Conservation (phyloP, 345 rosid genomes). For the Acer saccharum region DNA sequence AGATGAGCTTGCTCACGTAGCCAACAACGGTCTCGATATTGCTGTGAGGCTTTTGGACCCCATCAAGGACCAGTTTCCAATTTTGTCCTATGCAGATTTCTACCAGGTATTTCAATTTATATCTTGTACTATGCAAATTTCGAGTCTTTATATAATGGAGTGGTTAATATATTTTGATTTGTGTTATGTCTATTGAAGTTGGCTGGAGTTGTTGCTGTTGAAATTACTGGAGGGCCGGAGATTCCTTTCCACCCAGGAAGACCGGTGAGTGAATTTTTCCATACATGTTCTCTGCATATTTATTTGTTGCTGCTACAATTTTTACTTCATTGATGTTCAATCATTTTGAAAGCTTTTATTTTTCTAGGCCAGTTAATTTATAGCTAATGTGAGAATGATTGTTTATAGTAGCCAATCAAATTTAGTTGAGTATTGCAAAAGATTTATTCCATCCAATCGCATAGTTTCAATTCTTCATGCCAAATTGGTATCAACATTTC, state of each 20-base stretch:
- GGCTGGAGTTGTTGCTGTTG: conserved; percentile 88
- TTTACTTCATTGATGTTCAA: no score
- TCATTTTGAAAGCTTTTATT: background rate
- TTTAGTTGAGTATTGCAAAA: background rate
- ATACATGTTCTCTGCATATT: background rate
- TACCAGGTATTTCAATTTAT: conserved; percentile 49
- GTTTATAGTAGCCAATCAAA: background rate
- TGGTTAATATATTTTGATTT: conserved; percentile 24
- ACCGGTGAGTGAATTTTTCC: conserved; percentile 35
- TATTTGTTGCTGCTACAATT: background rate
- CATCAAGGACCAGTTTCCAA: conserved; percentile 68
- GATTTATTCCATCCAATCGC: background rate
- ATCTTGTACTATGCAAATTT: background rate
- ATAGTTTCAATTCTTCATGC: background rate
- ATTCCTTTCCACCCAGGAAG: conserved; percentile 91
- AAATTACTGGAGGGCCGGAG: conserved; percentile 87
- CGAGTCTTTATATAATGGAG: no score
- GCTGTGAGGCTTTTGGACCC: conserved; percentile 78
- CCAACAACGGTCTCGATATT: conserved; percentile 91
- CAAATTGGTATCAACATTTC: background rate
- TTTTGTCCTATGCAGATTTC: conserved; percentile 74
- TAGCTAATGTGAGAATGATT: background rate
- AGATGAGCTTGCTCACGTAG: conserved; percentile 68
- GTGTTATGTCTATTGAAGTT: conserved; percentile 37
- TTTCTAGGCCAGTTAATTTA: background rate